Evolutionary conservation across 2,329 filamentous ascomycete species (phyloP), one percentile per base, ranked within the genome.

Genomic region (Diaporthe sp.): DNA sequence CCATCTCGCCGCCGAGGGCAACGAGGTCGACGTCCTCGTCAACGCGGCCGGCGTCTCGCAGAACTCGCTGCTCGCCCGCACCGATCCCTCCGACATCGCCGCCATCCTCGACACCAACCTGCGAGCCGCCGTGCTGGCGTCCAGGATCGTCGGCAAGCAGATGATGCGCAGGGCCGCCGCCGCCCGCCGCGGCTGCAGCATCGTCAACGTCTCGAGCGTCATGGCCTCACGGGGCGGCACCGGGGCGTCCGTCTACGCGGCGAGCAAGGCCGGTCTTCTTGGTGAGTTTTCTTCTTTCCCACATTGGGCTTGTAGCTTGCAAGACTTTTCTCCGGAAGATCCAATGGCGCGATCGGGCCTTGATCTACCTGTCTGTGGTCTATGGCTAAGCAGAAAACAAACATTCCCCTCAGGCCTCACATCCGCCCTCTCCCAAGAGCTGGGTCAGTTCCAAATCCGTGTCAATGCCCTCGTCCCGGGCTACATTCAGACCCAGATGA

Each of bases 401-500:
- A 77, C 54, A 3, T 22, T n/a, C 33, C 9, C 40, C 35, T 55
- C 74, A 93, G 93, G 89, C 75, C 89, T 95, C 78, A 95, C 92
- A 30, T 88, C 92, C 74, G 90, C 92, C 72, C 85, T 95, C 4
- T 91, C 91, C 55, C 87, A 84, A 67, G 92, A 95, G 83, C 83
- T 92, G 78, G 89, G 89, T 69, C 84, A 86, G 75, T 85, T 87
- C 64, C 89, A 89, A 66, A 89, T 97, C 74, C 89, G 95, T 40
- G 93, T 94, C 61, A 97, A 97, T 84, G 92, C 92, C 38, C 90
- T 97, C 77, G 85, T 96, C 55, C 95, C 95, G 1, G 95, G 95
- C 9, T 97, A 96, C 85, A 92, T 97, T 78, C 87, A 93, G 73
- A 96, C 94, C 60, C 89, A 91, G 64, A 97, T 97, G 94, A 95